Percentiles rank a stretch among this genome's conserved stretches.
These are phyloP conservation scores for Thymus quinquecostatus DNA, from an alignment of 257 asterid species.

Conservation along the genomic window DNA sequence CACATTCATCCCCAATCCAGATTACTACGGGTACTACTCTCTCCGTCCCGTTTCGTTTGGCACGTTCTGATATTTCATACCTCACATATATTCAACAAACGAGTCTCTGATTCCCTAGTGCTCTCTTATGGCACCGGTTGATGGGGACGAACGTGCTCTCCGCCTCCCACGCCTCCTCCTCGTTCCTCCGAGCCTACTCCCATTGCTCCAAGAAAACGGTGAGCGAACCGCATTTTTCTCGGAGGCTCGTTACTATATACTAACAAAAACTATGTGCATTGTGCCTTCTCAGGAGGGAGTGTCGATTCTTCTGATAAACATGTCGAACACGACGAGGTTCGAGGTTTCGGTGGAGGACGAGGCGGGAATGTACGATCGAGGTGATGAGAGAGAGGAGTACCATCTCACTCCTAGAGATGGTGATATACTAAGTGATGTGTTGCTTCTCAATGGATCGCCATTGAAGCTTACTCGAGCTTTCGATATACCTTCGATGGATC, in stretches of 20 bases:
- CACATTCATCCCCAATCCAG: slow-evolving; percentile 80
- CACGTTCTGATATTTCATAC: no score
- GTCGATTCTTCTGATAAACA: slow-evolving; percentile 63
- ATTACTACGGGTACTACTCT: slow-evolving; percentile 64
- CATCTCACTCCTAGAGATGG: slow-evolving; percentile 77
- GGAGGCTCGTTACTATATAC: no score
- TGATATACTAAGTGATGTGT: slow-evolving; percentile 61
- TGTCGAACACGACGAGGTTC: slow-evolving; percentile 67
- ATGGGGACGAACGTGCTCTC: slow-evolving; percentile 79
- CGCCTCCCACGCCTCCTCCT: slow-evolving; percentile 57
- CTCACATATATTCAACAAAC: no score
- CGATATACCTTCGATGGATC: slow-evolving; percentile 64
- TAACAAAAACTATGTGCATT: neutral
- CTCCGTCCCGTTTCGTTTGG: no score
- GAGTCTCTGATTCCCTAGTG: slow-evolving; percentile 36
- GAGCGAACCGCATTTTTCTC: slow-evolving; percentile 24
- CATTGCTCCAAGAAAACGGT: slow-evolving; percentile 73
- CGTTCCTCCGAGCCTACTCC: slow-evolving; percentile 63
- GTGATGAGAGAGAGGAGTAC: slow-evolving; percentile 63
- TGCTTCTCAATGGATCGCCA: slow-evolving; percentile 66
- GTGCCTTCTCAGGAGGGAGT: slow-evolving; percentile 49
- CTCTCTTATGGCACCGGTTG: slow-evolving; percentile 75
- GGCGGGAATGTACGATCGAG: slow-evolving; percentile 30
- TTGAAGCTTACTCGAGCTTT: slow-evolving; percentile 58
- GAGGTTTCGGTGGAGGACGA: slow-evolving; percentile 47